Evolutionary conservation across 1,139 yeast genomes (phyloP), one percentile per base, ranked within the genome.

Genomic region (Sugiyamaella neomexicana): DNA sequence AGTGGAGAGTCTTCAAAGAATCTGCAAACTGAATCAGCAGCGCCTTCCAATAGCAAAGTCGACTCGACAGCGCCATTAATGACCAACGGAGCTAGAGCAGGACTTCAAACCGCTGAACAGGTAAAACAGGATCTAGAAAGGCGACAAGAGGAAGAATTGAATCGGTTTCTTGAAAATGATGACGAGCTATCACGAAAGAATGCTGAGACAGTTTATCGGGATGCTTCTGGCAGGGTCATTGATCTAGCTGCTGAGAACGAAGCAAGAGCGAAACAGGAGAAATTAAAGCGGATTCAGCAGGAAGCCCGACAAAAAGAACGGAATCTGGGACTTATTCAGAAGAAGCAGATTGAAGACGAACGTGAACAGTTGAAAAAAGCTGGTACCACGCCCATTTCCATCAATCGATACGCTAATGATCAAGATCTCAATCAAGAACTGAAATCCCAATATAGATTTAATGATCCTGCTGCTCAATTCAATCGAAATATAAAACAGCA

Each of bases 381-480:
- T 64, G 13, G 59, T 66, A 12, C 10, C 34, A 9, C 65, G 68
- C 44, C 69, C 74, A 10, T 61, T 74, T 9, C 62, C 72, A 47
- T 65, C 70, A 54, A 65, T 66, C 45, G 72, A 70, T 34, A 44
- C 27, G 48, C 48, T 5, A 69, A 75, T 52, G 81, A 79, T 58
- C 64, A 63, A 38, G 74, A 72, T 40, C 68, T 76, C 46, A 77
- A 80, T 54, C 65, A 67, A 8, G 61, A 62, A 17, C 68, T 74
- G 64, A 72, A 71, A 58, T 56, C 63, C 2, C 68, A 65, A 52
- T 69, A 70, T n/a, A 71, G 70, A 34, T 76, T 77, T 50, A 89
- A 87, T 44, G 97, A 90, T 66, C 97, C 97, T 0, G 76, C 87
- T 39, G 70, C 78, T 6, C 64, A 75, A 10, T 85, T 83, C 60